Conservation (phyloP, 2,329 filamentous ascomycete species). For the Apiospora malaysiana region DNA sequence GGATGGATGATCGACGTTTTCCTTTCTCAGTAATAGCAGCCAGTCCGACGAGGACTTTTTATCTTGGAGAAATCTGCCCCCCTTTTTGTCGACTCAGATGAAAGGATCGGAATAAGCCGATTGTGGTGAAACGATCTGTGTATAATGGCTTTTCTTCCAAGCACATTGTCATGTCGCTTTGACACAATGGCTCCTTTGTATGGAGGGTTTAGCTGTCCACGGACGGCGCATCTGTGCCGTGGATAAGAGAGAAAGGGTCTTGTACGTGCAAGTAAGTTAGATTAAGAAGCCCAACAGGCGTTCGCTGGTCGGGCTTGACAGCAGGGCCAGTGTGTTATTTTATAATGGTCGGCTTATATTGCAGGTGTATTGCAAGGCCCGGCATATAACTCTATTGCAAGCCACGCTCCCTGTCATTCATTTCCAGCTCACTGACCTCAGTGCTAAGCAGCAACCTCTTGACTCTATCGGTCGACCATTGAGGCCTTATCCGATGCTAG, state of each 20-base stretch:
- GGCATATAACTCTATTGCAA: not conserved
- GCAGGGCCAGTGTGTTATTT: not conserved
- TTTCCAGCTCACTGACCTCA: not conserved
- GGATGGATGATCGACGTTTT: not conserved
- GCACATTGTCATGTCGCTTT: constrained; percentile 5
- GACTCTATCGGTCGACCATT: not conserved
- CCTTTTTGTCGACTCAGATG: constrained; percentile 6
- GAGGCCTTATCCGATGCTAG: not conserved
- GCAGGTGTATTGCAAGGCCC: not conserved
- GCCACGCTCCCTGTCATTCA: not conserved
- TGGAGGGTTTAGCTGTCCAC: not conserved
- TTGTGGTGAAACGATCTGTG: constrained; percentile 1
- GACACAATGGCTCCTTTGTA: constrained; percentile 3
- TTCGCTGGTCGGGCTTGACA: not conserved
- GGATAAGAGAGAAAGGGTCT: not conserved
- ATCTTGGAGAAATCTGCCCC: not conserved
- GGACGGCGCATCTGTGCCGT: not conserved
- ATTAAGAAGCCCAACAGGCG: not conserved
- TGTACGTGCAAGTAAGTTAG: not conserved
- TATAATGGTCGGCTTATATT: not conserved
- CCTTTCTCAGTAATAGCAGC: not conserved
- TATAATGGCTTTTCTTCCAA: constrained; percentile 8
- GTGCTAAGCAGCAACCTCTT: not conserved
- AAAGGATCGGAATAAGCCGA: not conserved
- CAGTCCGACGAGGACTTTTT: not conserved